Conservation (phyloP, 139 green algal species). For the Picochlorum sp. region DNA sequence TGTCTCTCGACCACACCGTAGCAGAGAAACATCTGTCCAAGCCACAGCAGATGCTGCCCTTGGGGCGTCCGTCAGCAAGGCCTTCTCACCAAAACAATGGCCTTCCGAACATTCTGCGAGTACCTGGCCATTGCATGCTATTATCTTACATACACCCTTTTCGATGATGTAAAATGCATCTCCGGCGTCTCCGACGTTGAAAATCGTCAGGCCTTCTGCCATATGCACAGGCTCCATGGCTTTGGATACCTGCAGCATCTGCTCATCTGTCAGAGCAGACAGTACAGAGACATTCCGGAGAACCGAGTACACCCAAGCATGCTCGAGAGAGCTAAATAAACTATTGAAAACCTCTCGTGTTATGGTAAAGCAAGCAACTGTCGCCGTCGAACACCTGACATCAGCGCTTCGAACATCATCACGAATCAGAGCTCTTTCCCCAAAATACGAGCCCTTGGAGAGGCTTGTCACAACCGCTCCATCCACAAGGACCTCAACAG, state of each 20-base stretch:
- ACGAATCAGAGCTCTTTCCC: conserved; percentile 64
- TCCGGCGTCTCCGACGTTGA: conserved; percentile 39
- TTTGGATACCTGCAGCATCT: conserved; percentile 68
- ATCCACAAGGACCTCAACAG: conserved; percentile 24
- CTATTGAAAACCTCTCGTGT: conserved; percentile 50
- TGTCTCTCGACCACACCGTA: conserved; percentile 52
- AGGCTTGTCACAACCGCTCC: conserved; percentile 25
- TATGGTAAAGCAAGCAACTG: conserved; percentile 53
- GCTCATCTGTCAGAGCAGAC: conserved; percentile 55
- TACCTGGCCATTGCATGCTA: conserved; percentile 34
- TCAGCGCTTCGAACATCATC: conserved; percentile 25
- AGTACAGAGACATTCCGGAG: conserved; percentile 77
- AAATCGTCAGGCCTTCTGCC: conserved; percentile 40
- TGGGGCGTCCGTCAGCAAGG: conserved; percentile 62
- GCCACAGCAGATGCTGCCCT: conserved; percentile 37
- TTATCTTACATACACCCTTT: conserved; percentile 63
- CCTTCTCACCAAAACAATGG: conserved; percentile 85
- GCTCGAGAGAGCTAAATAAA: conserved; percentile 76
- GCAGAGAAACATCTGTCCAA: conserved; percentile 26
- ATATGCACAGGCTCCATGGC: conserved; percentile 36
- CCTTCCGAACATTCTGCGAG: conserved; percentile 54
- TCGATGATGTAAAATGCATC: conserved; percentile 85
- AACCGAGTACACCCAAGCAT: conserved; percentile 74
- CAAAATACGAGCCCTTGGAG: conserved; percentile 57
- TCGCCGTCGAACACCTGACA: conserved; percentile 4